Evolutionary conservation across 257 asterid genomes (phyloP).

Genomic region (Plantago elongata): DNA sequence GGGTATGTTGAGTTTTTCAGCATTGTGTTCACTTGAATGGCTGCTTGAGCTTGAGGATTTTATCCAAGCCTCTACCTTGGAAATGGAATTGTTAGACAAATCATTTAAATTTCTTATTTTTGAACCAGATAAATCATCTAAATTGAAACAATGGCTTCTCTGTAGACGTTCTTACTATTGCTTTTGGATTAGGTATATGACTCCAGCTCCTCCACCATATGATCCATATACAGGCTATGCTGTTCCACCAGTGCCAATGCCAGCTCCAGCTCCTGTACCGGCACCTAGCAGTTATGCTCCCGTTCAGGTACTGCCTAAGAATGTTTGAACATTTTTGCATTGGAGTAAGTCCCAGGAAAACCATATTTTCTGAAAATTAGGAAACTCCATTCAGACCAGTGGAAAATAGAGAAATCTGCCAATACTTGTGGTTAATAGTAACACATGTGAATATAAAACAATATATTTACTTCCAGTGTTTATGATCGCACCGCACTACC

Average conservation of each 20-base stretch:
- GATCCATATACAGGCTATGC: conserved; percentile 93
- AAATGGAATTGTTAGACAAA: neutral
- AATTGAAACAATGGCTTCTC: neutral
- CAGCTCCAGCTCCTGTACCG: conserved; percentile 83
- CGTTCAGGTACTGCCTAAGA: conserved; percentile 56
- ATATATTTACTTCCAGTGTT: too few relatives aligned
- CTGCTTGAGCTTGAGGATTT: neutral
- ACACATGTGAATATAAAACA: too few relatives aligned
- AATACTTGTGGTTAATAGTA: too few relatives aligned
- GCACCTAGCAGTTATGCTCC: conserved; percentile 93
- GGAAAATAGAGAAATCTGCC: too few relatives aligned
- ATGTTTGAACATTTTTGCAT: neutral
- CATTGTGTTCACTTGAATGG: neutral
- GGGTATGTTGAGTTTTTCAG: conserved; percentile 44
- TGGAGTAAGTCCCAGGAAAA: neutral
- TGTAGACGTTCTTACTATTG: conserved; percentile 18
- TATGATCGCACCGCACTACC: too few relatives aligned
- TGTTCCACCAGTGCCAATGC: conserved; percentile 78
- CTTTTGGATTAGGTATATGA: conserved; percentile 60
- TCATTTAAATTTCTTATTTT: conserved; percentile 1
- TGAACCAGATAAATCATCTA: conserved; percentile 4
- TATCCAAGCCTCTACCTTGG: conserved; percentile 8
- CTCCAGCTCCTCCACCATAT: conserved; percentile 92
- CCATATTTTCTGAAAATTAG: neutral
- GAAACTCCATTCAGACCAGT: neutral